Evolutionary conservation across 495 filamentous ascomycete species (phyloP).

Genomic region (Durotheca rogersii): DNA sequence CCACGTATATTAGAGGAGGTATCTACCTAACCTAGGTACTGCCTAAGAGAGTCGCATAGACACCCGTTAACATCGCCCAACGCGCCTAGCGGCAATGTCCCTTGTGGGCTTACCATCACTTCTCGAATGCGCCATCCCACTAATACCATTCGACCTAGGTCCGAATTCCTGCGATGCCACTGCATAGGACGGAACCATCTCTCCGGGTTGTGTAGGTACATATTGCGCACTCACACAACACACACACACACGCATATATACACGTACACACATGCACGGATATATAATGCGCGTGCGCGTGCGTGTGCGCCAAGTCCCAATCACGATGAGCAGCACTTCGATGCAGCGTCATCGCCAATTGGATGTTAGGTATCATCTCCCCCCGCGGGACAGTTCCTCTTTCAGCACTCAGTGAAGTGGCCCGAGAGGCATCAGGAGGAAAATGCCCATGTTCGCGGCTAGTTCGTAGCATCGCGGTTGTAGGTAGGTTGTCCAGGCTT

Average conservation of each 20-base stretch:
- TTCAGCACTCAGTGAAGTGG: slow-evolving; percentile 9
- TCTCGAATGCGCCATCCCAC: slow-evolving; percentile 24
- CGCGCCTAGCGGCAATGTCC: background rate
- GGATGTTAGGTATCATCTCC: no score
- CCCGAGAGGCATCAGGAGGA: background rate
- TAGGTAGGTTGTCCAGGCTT: no score
- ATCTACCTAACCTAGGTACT: background rate
- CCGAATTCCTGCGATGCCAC: slow-evolving; percentile 25
- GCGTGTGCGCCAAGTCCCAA: no score
- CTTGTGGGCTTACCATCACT: slow-evolving; percentile 20
- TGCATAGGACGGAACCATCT: slow-evolving; percentile 1
- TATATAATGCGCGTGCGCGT: no score
- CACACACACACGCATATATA: no score
- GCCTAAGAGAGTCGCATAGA: slow-evolving; percentile 13
- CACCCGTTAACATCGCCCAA: slow-evolving; percentile 7
- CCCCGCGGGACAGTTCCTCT: slow-evolving; percentile 11
- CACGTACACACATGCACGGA: no score
- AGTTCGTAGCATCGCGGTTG: no score
- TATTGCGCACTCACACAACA: no score
- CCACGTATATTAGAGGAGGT: no score
- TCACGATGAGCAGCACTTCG: no score
- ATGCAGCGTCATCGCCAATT: no score
- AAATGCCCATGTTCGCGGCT: no score
- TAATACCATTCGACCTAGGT: slow-evolving; percentile 31
- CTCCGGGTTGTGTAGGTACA: slow-evolving; percentile 13